Evolutionary conservation across 352 stramenopile genomes (phyloP).

Genomic region (Phytophthora hybrid): DNA sequence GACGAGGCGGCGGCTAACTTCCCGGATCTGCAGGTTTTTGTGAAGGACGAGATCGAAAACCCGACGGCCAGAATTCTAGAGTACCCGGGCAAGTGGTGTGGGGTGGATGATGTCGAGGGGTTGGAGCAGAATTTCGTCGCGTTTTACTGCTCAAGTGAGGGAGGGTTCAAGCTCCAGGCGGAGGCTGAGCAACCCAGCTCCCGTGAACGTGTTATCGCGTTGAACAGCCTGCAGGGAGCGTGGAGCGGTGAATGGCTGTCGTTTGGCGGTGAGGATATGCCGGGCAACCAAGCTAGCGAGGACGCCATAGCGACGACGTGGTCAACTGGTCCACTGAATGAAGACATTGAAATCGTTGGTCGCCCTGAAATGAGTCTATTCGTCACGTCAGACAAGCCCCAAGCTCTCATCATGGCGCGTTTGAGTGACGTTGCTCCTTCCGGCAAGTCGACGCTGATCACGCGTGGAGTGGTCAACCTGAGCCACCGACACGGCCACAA

Average conservation of each 20-base stretch:
- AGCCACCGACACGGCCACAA: slow-evolving; percentile 52
- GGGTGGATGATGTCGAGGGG: slow-evolving; percentile 37
- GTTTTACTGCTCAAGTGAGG: slow-evolving; percentile 36
- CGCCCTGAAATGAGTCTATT: slow-evolving; percentile 49
- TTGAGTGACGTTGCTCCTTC: slow-evolving; percentile 55
- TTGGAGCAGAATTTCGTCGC: slow-evolving; percentile 50
- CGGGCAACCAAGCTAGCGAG: slow-evolving; percentile 48
- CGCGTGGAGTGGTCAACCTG: slow-evolving; percentile 54
- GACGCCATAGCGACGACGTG: slow-evolving; percentile 48
- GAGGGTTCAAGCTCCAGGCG: slow-evolving; percentile 14
- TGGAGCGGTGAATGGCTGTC: slow-evolving; percentile 67
- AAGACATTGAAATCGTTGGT: slow-evolving; percentile 48
- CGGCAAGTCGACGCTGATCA: slow-evolving; percentile 54
- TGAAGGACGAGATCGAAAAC: slow-evolving; percentile 50
- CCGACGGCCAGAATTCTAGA: slow-evolving; percentile 45
- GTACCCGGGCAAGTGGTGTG: slow-evolving; percentile 55
- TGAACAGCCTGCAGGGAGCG: slow-evolving; percentile 48
- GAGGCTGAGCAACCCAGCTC: slow-evolving; percentile 7
- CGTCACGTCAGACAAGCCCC: slow-evolving; percentile 46
- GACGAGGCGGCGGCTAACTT: slow-evolving; percentile 30
- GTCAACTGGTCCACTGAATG: slow-evolving; percentile 27
- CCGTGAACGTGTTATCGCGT: slow-evolving; percentile 30
- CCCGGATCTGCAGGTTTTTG: slow-evolving; percentile 58
- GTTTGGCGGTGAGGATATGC: slow-evolving; percentile 61
- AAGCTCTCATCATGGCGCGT: slow-evolving; percentile 49